A percentile compares a stretch with the other conserved stretches of the same genome.
These are phyloP conservation scores for Pseudocohnilembus persalinus DNA, from an alignment of 169 alveolate species.

Conservation along the genomic window DNA sequence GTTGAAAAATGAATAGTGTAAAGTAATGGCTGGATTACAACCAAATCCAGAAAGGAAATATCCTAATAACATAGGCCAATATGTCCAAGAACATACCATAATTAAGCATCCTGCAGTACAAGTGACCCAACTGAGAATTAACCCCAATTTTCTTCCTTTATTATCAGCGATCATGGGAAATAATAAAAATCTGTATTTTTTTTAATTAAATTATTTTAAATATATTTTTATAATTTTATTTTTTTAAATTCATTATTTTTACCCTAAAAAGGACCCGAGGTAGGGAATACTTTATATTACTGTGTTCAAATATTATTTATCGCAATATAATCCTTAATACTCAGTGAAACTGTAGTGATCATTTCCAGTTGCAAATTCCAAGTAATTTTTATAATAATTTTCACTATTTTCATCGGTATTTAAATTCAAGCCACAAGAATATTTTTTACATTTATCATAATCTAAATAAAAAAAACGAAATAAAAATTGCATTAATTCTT, in stretches of 20 bases:
- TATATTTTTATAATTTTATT: too few species aligned
- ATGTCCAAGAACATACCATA: conserved; percentile 4
- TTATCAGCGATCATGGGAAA: conserved; percentile 42
- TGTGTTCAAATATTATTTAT: not conserved
- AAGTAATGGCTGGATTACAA: conserved; percentile 41
- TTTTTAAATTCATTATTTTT: too few species aligned
- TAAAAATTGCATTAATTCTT: too few species aligned
- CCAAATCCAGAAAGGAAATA: conserved; percentile 38
- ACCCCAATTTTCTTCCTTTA: conserved; percentile 40
- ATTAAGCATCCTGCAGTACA: conserved; percentile 27
- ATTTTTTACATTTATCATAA: too few species aligned
- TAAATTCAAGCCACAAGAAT: too few species aligned
- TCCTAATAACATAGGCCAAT: conserved; percentile 18
- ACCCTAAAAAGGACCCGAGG: conserved; percentile 34
- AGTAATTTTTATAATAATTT: too few species aligned
- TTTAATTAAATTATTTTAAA: too few species aligned
- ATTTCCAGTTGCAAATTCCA: not conserved
- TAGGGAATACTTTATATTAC: conserved; percentile 20
- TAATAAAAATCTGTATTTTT: conserved; percentile 28
- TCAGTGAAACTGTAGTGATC: conserved; percentile 14
- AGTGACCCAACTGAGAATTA: conserved; percentile 20
- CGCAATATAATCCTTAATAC: conserved; percentile 11
- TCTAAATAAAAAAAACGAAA: too few species aligned
- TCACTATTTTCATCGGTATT: too few species aligned
- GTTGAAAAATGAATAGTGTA: conserved; percentile 44